Evolutionary conservation across 495 filamentous ascomycete species (phyloP).

Genomic region (Hypoxylon intermedium): DNA sequence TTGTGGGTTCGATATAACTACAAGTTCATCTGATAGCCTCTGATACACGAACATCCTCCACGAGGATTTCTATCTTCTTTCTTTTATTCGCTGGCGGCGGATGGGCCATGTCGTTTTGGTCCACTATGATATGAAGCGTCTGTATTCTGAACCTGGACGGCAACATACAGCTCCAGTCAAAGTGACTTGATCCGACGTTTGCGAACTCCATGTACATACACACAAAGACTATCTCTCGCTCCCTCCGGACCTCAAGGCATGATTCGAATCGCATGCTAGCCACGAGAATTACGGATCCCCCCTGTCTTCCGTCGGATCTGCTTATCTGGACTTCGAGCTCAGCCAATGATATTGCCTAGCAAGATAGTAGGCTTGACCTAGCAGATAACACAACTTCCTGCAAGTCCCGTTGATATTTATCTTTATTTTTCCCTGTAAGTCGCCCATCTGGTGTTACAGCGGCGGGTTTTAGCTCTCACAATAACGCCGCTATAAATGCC

Average conservation of each 20-base stretch:
- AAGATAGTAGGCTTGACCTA: constrained; percentile 1
- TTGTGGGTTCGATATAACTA: too few relatives aligned
- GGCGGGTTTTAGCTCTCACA: constrained; percentile 3
- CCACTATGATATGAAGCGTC: too few relatives aligned
- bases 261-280: constrained; percentile 10
- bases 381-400: constrained; percentile 9
- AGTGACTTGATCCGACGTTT: too few relatives aligned
- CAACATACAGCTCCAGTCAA: too few relatives aligned
- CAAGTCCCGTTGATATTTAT: constrained; percentile 7
- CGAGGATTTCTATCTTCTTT: too few relatives aligned
- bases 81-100: too few relatives aligned
- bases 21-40: too few relatives aligned
- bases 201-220: background rate
- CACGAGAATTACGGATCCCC: constrained; percentile 17
- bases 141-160: too few relatives aligned
- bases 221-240: constrained; percentile 3
- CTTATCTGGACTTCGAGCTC: constrained; percentile 21
- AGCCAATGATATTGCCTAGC: constrained; percentile 15
- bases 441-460: constrained; percentile 21
- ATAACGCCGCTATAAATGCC: constrained; percentile 23
- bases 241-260: constrained; percentile 2
- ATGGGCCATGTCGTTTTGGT: too few relatives aligned
- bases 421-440: constrained; percentile 7
- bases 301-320: constrained; percentile 1
- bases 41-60: too few relatives aligned